Evolutionary conservation across 208 protist genomes (phyloP), one percentile per base, ranked within the genome.

Genomic region (Wallacemonas collosoma): DNA sequence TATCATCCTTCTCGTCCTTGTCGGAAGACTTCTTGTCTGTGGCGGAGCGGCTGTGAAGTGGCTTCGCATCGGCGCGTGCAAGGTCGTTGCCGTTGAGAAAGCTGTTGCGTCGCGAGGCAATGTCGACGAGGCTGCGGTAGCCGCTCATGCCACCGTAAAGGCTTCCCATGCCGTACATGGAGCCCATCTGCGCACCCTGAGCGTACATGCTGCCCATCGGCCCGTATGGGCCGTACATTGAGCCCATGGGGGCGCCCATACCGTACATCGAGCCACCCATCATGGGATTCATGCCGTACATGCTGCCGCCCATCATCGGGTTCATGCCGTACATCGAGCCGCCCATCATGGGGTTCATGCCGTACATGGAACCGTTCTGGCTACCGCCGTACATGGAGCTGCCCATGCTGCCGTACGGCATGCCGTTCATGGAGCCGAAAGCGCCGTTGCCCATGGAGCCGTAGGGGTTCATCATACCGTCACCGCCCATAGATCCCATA

Each of bases 81-180:
- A 93, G 76, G 45, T 87, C 76, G 66, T 93, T 93, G 47, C 77
- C 67, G 54, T 79, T 77, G 2, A 93, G 63, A 72, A 93, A 93
- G 62, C 84, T 81, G 72, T 83, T 79, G 53, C 85, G 74, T 64
- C 85, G 85, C 9, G 85, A 81, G 68, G 80, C 85, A 57, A 69
- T 82, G 68, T 88, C 78, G 39, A 93, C 77, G 15, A 93, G 76
- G 62, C 83, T 88, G 57, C 82, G 75, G 68, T 89, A 93, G 71
- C 66, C 66, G 14, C 47, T 66, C 43, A 55, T 71, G 69, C 81
- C 81, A 44, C 77, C 69, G 66, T 84, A 84, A 65, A 84, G 79
- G 62, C 60, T 77, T 54, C 79, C 85, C 69, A 75, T 71, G 11
- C 61, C 60, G 66, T 77, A 77, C 85, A 90, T 86, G 40, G 63